Evolutionary conservation across 805 yeast genomes (phyloP), one percentile per base, ranked within the genome.

Genomic region (Candida montana): DNA sequence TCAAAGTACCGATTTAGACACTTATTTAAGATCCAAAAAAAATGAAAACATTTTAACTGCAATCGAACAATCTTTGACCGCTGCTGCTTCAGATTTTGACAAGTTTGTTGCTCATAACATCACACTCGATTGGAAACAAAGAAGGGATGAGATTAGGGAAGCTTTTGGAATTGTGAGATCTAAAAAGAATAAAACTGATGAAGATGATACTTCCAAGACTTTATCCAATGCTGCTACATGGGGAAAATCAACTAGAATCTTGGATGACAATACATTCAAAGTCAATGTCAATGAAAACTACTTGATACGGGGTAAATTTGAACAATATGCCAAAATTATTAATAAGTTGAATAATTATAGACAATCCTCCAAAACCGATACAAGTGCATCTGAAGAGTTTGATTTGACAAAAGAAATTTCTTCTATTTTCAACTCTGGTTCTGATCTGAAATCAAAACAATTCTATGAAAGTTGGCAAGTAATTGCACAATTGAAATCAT

Each of bases 1-100:
- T 20, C 54, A 52, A 33, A 48, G 42, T 21, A 48, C 47, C 24
- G 82, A 81, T 49, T 67, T 83, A 26, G 90, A 83, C 46, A 69
- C 69, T 33, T 85, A 81, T 54, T 61, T 89, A 45, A 74, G 69
- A 45, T 69, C 74, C 18, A 84, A 83, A 54, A 85, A 85, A 54
- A 95, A 89, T 43, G 95, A 89, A 59, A 87, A 78, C 57, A 81
- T 89, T 28, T 63, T 89, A 34, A 71, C 82, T 18, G 83, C 95
- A 5, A 88, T 91, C 48, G 96, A 90, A 57, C 88, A 81, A 51
- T 74, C 89, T 0, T 71, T 90, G 45, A 64, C 74, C 2, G 63
- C 78, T 17, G 89, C 95, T 5, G 81, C 95, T 3, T 72, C 72
- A 42, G 96, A 89, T 56, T 93, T 91, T 62, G 96, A 90, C 59